phyloP scores from a whole-genome alignment of 1,284 basidiomycete species.

The Microbotryum silenes-acaulis region DNA sequence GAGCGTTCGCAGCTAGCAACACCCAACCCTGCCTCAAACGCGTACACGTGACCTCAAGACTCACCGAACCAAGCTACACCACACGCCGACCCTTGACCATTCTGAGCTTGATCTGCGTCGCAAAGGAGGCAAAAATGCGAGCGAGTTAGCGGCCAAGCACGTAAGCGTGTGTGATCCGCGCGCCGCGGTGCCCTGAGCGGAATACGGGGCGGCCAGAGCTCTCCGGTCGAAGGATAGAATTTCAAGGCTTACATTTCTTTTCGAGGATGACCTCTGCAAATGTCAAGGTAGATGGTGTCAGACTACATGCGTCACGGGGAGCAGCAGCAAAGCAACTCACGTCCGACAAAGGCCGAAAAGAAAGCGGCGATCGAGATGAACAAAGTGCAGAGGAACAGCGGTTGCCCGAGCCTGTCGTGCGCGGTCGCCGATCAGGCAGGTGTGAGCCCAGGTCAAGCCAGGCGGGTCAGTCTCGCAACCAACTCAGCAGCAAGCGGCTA shows the following conservation, averaged over 20 bases:
- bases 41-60: constrained; percentile 43
- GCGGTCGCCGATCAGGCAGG: too few species aligned
- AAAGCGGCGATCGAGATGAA: constrained; percentile 65
- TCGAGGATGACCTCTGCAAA: constrained; percentile 41
- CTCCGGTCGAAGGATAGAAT: neutral
- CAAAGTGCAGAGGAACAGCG: constrained; percentile 78
- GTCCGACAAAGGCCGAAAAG: constrained; percentile 85
- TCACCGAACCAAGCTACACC: constrained; percentile 86
- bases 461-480: too few species aligned
- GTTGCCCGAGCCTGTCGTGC: constrained; percentile 52
- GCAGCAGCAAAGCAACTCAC: constrained; percentile 45
- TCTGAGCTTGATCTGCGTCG: constrained; percentile 26
- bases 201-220: too few species aligned
- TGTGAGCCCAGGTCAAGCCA: too few species aligned
- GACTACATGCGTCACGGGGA: constrained; percentile 50
- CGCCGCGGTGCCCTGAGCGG: too few species aligned
- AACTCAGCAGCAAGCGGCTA: too few species aligned
- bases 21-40: constrained; percentile 31
- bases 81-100: constrained; percentile 43
- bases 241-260: constrained; percentile 19
- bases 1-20: neutral
- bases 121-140: constrained; percentile 8
- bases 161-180: constrained; percentile 1
- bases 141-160: neutral
- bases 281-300: constrained; percentile 79